A percentile compares a stretch with the other conserved stretches of the same genome.
These are phyloP conservation scores for Laburnicola sp. DNA, from an alignment of 2,329 filamentous ascomycete genomes.

Conservation along the genomic window DNA sequence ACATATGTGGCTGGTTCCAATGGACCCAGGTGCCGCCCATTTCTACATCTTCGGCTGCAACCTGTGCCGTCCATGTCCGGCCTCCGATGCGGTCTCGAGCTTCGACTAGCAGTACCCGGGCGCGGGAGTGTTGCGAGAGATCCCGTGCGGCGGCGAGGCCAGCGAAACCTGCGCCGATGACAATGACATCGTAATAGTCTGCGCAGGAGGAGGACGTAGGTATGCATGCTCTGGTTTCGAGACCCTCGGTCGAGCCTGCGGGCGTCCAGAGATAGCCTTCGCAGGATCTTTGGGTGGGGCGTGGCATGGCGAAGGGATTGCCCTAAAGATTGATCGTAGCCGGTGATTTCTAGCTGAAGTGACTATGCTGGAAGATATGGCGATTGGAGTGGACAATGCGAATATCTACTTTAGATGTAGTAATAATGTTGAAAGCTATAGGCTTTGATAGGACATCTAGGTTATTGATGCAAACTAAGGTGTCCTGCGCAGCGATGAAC, in stretches of 20 bases:
- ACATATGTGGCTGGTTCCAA: constrained; percentile 42
- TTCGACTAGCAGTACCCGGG: constrained; percentile 52
- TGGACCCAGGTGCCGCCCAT: constrained; percentile 57
- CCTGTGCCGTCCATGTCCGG: constrained; percentile 52
- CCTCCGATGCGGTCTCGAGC: constrained; percentile 55
- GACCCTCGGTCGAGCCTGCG: not conserved
- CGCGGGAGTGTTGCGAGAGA: constrained; percentile 29
- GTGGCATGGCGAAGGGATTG: too few species aligned
- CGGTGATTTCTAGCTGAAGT: too few species aligned
- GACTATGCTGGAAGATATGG: too few species aligned
- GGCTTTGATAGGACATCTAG: too few species aligned
- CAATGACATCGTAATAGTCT: constrained; percentile 38
- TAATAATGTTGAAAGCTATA: too few species aligned
- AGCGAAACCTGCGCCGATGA: constrained; percentile 49
- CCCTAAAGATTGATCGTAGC: too few species aligned
- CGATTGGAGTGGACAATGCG: too few species aligned
- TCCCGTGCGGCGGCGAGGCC: constrained; percentile 41
- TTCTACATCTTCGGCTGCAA: constrained; percentile 51
- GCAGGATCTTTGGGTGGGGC: too few species aligned
- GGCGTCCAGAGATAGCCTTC: too few species aligned
- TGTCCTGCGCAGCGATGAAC: too few species aligned
- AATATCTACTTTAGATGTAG: too few species aligned
- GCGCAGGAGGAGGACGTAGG: not conserved
- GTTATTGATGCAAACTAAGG: too few species aligned
- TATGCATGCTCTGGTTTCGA: not conserved